A percentile compares a stretch with the other conserved stretches of the same genome.
phyloP scores from a whole-genome alignment of 2,329 filamentous ascomycete species.

The Aspergillus udagawae region DNA sequence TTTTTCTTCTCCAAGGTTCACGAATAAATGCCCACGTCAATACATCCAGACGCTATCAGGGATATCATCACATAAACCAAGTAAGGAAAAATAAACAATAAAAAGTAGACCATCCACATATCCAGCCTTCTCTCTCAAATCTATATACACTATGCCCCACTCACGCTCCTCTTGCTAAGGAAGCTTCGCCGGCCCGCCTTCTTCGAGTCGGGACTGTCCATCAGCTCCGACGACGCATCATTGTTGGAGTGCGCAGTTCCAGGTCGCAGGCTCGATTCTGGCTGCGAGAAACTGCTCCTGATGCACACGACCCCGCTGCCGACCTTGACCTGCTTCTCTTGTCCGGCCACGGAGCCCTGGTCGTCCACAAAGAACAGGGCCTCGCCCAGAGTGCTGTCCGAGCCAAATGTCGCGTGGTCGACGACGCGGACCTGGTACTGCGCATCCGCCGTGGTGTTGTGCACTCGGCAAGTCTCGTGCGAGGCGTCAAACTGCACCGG shows the following conservation, averaged over 20 bases:
- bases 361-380: constrained; percentile 90
- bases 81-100: background rate
- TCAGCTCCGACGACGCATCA: constrained; percentile 21
- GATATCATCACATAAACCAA: background rate
- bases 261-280: constrained; percentile 42
- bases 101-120: constrained; percentile 1
- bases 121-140: constrained; percentile 6
- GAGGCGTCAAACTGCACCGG: constrained; percentile 62
- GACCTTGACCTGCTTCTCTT: constrained; percentile 69
- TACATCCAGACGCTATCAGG: background rate
- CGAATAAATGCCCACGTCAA: background rate
- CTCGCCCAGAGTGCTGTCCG: constrained; percentile 80
- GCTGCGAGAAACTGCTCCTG: constrained; percentile 65
- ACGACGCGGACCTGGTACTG: constrained; percentile 84
- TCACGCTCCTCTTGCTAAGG: constrained; percentile 42
- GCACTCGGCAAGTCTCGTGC: constrained; percentile 69
- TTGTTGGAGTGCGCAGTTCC: constrained; percentile 34
- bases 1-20: background rate
- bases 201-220: constrained; percentile 40
- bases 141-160: constrained; percentile 22
- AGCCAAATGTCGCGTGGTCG: constrained; percentile 78
- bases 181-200: constrained; percentile 44
- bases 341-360: constrained; percentile 56
- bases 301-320: constrained; percentile 70
- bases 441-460: constrained; percentile 69